Base-by-base conservation (phyloP, 2,329 filamentous ascomycete species). In the Cordyceps cateniannulata region DNA sequence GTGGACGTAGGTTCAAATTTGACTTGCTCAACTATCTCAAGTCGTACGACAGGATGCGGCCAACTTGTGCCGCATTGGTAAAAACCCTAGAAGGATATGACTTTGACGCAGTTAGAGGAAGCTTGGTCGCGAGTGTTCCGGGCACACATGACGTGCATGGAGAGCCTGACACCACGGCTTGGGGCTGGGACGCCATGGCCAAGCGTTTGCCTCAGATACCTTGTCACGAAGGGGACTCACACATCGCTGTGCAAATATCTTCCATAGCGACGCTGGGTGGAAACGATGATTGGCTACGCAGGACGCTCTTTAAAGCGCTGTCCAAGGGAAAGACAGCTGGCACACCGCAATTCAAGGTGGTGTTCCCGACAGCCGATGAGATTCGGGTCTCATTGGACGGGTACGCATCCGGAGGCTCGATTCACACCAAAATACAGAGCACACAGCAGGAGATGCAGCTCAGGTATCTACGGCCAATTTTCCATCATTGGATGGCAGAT, bases 311-410 rank as follows among this genome's bases (percentile, higher is more conserved):
- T 67, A 73, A 74, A 12, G 70, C 81, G 0, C 66, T 86, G 3
- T 69, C 72, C 1, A 60, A 60, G 16, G 14, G 40, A 7, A 48
- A 32, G 24, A 22, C 5, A 6, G 44, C 71, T 24, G 70, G 66
- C 38, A 7, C 29, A 40, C 81, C 85, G 1, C 77, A 73, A 5
- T 87, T 89, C 73, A 88, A 85, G 54, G 79, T 96, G 42, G 81
- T 96, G 5, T 96, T 93, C 66, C 92, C 92, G 0, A 93, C 91
- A 0, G 78, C 88, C 0, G 82, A 89, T 57, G 91, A 96, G 69
- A 89, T 96, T 61, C 84, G 90, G 18, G 77, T 77, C 45, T 93
- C 88, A 0, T 71, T 96, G 0, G 88, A 92, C 67, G 92, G 92
- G 6, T 96, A 96, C 69, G 72, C 68, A 2, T 90, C 90, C 0